Evolutionary conservation across 495 filamentous ascomycete genomes (phyloP).

Genomic region (Terfezia boudieri): DNA sequence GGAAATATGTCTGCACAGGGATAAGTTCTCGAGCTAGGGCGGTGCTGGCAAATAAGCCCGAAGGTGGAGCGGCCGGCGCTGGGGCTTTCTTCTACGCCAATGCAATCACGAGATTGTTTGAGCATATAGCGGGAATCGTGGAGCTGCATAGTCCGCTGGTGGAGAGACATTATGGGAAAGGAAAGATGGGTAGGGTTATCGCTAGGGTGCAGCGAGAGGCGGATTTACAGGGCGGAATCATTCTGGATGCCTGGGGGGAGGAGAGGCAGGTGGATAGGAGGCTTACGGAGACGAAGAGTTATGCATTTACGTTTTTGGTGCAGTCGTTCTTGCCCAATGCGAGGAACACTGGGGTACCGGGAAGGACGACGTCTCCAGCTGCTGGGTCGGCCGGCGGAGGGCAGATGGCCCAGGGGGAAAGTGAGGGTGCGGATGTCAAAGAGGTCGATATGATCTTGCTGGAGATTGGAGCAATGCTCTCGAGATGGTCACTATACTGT

Average conservation of each 20-base stretch:
- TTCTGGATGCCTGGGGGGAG: constrained; percentile 86
- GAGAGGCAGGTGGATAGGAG: constrained; percentile 64
- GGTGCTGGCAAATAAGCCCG: constrained; percentile 40
- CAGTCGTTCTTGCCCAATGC: constrained; percentile 56
- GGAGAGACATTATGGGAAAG: constrained; percentile 73
- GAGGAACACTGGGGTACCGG: constrained; percentile 24
- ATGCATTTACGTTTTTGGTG: constrained; percentile 89
- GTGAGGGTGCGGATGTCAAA: constrained; percentile 87
- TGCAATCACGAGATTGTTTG: constrained; percentile 74
- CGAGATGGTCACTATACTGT: constrained; percentile 78
- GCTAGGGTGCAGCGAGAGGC: constrained; percentile 83
- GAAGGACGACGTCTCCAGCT: constrained; percentile 40
- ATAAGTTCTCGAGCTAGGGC: constrained; percentile 62
- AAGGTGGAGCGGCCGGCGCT: constrained; percentile 33
- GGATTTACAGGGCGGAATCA: constrained; percentile 91
- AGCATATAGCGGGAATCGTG: constrained; percentile 90
- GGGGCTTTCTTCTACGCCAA: constrained; percentile 82
- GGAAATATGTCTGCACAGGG: constrained; percentile 81
- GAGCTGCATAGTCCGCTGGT: constrained; percentile 76
- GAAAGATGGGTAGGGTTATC: constrained; percentile 91
- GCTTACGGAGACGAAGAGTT: constrained; percentile 83
- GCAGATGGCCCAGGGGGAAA: constrained; percentile 36
- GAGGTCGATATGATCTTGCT: constrained; percentile 70
- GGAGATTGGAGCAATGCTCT: constrained; percentile 77
- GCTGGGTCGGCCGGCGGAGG: constrained; percentile 45